These are phyloP conservation scores for Xylaria sp. DNA, from an alignment of 2,329 filamentous ascomycete genomes.

Conservation along the genomic window DNA sequence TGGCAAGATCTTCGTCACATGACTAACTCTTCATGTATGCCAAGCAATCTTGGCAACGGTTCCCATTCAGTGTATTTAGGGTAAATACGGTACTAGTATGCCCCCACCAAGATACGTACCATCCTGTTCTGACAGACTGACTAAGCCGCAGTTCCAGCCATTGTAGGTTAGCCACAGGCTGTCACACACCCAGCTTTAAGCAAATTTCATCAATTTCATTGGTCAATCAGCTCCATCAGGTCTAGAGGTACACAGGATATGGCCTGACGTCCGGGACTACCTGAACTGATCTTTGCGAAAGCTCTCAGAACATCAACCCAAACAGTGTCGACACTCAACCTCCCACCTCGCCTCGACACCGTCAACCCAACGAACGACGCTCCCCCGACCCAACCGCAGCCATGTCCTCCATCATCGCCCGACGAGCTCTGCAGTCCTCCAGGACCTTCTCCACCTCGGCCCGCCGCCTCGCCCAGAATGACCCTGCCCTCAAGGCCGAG, in stretches of 20 bases:
- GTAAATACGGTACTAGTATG: too few species aligned
- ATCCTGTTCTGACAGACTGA: too few species aligned
- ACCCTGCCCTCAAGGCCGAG: conserved; percentile 64
- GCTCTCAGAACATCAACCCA: conserved; percentile 23
- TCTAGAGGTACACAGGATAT: conserved; percentile 17
- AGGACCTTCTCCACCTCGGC: conserved; percentile 62
- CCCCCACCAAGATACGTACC: too few species aligned
- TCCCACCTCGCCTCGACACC: conserved; percentile 17
- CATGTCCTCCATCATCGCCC: conserved; percentile 64
- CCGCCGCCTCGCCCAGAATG: conserved; percentile 58
- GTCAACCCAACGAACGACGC: conserved; percentile 25
- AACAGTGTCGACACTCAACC: conserved; percentile 1
- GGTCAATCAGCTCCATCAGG: conserved; percentile 32
- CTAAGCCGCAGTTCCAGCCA: too few species aligned
- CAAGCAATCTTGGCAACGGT: too few species aligned
- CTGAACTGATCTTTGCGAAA: conserved; percentile 12
- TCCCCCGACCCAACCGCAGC: conserved; percentile 45
- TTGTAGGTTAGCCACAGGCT: too few species aligned
- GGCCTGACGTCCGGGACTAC: conserved; percentile 24
- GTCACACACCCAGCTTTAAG: too few species aligned
- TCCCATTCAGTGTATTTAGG: too few species aligned
- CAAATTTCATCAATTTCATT: too few species aligned
- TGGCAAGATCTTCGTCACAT: too few species aligned
- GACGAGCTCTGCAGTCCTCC: conserved; percentile 2
- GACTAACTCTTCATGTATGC: too few species aligned